Evolutionary conservation across 177 flowering plant species (phyloP).

Genomic region (Vitis hybrid): DNA sequence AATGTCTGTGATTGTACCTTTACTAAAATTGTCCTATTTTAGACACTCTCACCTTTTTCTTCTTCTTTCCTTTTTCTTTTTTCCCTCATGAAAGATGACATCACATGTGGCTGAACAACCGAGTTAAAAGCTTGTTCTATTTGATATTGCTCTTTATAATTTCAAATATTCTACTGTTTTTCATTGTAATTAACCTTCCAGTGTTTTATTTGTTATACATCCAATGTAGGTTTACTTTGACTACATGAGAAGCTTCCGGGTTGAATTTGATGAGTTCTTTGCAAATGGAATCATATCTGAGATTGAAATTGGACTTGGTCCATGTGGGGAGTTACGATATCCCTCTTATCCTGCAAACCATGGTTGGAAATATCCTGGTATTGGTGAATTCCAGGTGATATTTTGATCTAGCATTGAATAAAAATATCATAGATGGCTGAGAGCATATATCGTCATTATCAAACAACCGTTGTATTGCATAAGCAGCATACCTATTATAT

Average conservation of each 20-base stretch:
- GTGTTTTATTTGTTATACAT: too few species aligned
- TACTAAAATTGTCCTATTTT: neutral
- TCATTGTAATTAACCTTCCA: too few species aligned
- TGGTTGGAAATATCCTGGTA: slow-evolving; percentile 92
- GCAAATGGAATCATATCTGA: slow-evolving; percentile 67
- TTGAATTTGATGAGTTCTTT: slow-evolving; percentile 81
- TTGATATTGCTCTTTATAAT: neutral
- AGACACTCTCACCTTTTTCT: slow-evolving; percentile 22
- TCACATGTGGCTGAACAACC: too few species aligned
- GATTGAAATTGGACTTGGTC: slow-evolving; percentile 87
- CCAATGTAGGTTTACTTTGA: slow-evolving; percentile 76
- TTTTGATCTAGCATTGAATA: neutral
- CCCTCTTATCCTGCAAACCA: slow-evolving; percentile 77
- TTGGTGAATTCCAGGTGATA: slow-evolving; percentile 91
- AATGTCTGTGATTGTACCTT: neutral
- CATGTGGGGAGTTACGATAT: slow-evolving; percentile 87
- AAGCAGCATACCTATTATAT: neutral
- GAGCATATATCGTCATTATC: neutral
- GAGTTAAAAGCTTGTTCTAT: too few species aligned
- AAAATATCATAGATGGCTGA: neutral
- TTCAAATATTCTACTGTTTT: too few species aligned
- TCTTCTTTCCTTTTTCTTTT: neutral
- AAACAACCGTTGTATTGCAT: neutral
- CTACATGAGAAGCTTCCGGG: slow-evolving; percentile 88
- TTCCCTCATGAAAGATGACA: too few species aligned